These are phyloP conservation scores for Magnolia kwangsiensis DNA, from an alignment of 164 flowering plant genomes.

Conservation along the genomic window DNA sequence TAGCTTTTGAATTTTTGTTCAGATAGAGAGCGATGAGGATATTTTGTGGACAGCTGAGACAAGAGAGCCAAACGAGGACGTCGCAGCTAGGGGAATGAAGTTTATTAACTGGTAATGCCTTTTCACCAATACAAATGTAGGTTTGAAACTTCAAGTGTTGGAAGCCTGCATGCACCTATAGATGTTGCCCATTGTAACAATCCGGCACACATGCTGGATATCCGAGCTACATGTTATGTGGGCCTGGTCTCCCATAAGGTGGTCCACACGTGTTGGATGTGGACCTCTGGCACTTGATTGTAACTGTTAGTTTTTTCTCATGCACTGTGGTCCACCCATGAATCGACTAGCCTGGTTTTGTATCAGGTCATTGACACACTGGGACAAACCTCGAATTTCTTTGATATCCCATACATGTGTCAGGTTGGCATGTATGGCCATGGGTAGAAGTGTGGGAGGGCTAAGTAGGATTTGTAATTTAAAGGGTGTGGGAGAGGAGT, in stretches of 20 bases:
- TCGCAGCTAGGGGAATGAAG: conserved; percentile 74
- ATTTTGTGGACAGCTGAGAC: conserved; percentile 63
- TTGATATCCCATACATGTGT: no score
- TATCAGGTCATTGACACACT: no score
- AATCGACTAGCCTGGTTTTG: no score
- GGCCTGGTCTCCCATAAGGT: not conserved
- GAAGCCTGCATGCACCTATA: not conserved
- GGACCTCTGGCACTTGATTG: no score
- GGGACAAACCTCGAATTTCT: no score
- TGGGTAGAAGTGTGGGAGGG: no score
- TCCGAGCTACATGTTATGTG: not conserved
- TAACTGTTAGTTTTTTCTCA: no score
- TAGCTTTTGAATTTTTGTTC: conserved; percentile 9
- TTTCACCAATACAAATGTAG: not conserved
- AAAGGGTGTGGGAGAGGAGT: no score
- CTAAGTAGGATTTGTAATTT: no score
- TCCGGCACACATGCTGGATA: no score
- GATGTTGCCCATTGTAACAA: not conserved
- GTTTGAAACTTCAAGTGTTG: not conserved
- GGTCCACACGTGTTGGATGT: not conserved
- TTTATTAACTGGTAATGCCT: conserved; percentile 68
- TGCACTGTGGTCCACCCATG: no score
- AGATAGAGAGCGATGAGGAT: conserved; percentile 87
- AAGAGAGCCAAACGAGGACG: conserved; percentile 70
- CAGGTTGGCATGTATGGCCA: no score